Evolutionary conservation across 2,329 filamentous ascomycete species (phyloP), one percentile per base, ranked within the genome.

Genomic region (Thermothelomyces thermophilus): DNA sequence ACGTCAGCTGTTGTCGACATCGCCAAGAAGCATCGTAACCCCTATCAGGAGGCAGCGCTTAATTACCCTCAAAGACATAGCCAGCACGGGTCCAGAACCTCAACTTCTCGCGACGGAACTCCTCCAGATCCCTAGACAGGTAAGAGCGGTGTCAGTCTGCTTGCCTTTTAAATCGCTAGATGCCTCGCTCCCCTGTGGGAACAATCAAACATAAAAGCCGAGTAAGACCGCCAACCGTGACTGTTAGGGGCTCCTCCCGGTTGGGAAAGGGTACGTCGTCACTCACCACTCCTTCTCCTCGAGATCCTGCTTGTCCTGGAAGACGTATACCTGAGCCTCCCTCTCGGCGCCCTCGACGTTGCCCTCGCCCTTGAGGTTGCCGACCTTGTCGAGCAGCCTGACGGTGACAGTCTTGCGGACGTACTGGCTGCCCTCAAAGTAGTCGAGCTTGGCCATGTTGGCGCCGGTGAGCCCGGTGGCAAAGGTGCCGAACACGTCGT

Each of bases 351-450:
- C 70, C 50, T 71, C 68, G 2, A 66, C 62, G 36, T 70, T 63
- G n/a, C 70, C 71, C 13, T 68, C 64, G 13, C 69, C 67, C 47
- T 69, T 65, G 16, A 62, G 61, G 33, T 67, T 62, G 13, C 67
- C 67, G 4, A 66, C 62, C 40, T 64, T 64, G 10, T 64, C 59
- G 5, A 77, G 59, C 0, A 80, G 65, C 64, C 76, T 79, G 6
- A 87, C 75, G 22, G 64, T 67, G 22, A 77, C 72, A 58, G 73
- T 60, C 68, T 74, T 49, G 63, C 84, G 75, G 50, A 72, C 68
- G 62, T 95, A 95, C 64, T 93, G 80, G 5, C 57, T 55, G 1
- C 91, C 91, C 65, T 97, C 91, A 62, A 95, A 97, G 3, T 73
- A 68, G 63, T 96, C 90, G 2, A 97, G 74, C 26, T 84, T 82